phyloP scores from a whole-genome alignment of 148 eudicot species.

The Rhododendron ovatum region DNA sequence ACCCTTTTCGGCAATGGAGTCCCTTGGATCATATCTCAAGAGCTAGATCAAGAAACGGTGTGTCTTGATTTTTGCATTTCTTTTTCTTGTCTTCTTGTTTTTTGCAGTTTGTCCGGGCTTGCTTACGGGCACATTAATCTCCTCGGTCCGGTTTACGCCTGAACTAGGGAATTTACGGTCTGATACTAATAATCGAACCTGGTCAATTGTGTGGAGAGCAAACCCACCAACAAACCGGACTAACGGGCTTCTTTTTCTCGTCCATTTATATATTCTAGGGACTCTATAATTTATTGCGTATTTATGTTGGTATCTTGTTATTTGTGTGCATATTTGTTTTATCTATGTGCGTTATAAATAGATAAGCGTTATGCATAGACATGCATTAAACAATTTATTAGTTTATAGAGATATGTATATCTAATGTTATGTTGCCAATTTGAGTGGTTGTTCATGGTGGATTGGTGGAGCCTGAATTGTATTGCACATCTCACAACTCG shows the following conservation, averaged over 20 bases:
- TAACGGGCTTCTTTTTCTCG: neutral
- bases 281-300: neutral
- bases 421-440: neutral
- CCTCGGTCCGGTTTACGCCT: too few relatives aligned
- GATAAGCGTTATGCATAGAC: neutral
- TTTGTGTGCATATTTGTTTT: neutral
- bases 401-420: neutral
- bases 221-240: neutral
- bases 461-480: neutral
- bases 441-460: neutral
- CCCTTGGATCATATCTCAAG: conserved; percentile 12
- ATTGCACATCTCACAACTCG: neutral
- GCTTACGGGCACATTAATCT: too few relatives aligned
- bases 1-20: conserved; percentile 15
- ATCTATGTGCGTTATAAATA: neutral
- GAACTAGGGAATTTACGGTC: too few relatives aligned
- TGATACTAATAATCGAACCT: too few relatives aligned
- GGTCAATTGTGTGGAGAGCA: neutral
- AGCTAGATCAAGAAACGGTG: conserved; percentile 24
- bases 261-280: neutral
- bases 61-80: neutral
- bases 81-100: neutral
- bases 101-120: neutral
- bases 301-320: neutral
- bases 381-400: neutral